Percentiles rank a stretch among this genome's conserved stretches.
These are phyloP conservation scores for Asparagopsis taxiformis DNA, from an alignment of 31 red algal genomes.

Conservation along the genomic window DNA sequence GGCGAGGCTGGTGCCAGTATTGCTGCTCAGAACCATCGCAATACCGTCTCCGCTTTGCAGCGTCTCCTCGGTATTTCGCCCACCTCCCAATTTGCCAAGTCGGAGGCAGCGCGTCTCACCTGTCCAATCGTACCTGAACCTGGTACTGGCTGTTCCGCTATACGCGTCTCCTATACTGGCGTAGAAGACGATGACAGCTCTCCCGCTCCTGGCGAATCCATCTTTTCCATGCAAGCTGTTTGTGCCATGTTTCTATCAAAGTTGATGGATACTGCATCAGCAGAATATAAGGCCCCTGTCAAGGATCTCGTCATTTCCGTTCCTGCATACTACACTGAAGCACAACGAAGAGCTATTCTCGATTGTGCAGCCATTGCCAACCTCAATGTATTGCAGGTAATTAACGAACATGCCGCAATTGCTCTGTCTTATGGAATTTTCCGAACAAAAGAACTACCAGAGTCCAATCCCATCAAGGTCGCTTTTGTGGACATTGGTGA, in stretches of 20 bases:
- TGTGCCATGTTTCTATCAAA: slow-evolving; percentile 45
- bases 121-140: slow-evolving; percentile 32
- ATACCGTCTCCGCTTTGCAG: slow-evolving; percentile 77
- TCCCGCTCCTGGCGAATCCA: slow-evolving; percentile 15
- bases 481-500: slow-evolving; percentile 96
- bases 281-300: slow-evolving; percentile 68
- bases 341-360: slow-evolving; percentile 83
- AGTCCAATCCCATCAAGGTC: slow-evolving; percentile 86
- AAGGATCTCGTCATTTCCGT: slow-evolving; percentile 96
- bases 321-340: slow-evolving; percentile 95
- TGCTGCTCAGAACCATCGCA: slow-evolving; percentile 81
- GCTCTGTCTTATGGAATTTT: slow-evolving; percentile 98
- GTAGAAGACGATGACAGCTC: background rate
- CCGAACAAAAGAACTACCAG: slow-evolving; percentile 83
- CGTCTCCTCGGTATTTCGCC: slow-evolving; percentile 76
- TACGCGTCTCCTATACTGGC: slow-evolving; percentile 39
- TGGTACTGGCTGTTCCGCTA: slow-evolving; percentile 17
- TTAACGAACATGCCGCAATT: slow-evolving; percentile 95
- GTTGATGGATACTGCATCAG: slow-evolving; percentile 71
- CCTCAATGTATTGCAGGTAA: slow-evolving; percentile 79
- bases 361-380: slow-evolving; percentile 81
- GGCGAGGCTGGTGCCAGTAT: slow-evolving; percentile 91
- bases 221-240: slow-evolving; percentile 30
- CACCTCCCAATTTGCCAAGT: slow-evolving; percentile 40
- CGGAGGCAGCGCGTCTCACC: slow-evolving; percentile 37